A percentile compares a stretch with the other conserved stretches of the same genome.
Evolutionary conservation across 768 basidiomycete genomes (phyloP).

Genomic region (Termitomyces bulborhizus): DNA sequence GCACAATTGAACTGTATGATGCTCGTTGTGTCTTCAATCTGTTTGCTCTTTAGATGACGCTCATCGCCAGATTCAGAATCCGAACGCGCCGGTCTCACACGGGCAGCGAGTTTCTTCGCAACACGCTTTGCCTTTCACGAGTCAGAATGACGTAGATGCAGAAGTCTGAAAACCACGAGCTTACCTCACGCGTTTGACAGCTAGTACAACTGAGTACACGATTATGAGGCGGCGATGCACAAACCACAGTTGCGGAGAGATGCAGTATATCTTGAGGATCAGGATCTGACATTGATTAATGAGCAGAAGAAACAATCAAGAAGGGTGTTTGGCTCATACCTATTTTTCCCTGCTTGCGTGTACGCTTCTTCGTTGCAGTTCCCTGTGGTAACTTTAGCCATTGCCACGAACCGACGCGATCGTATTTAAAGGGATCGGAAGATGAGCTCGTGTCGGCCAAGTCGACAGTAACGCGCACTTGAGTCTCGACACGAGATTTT

Average conservation of each 20-base stretch:
- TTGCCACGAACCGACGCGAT: conserved; percentile 85
- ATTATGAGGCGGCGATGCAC: conserved; percentile 73
- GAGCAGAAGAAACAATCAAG: conserved; percentile 13
- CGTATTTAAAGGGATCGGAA: conserved; percentile 58
- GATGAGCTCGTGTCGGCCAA: conserved; percentile 64
- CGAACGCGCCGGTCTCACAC: conserved; percentile 71
- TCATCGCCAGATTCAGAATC: conserved; percentile 69
- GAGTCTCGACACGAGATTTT: conserved; percentile 93
- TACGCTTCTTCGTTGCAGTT: conserved; percentile 78
- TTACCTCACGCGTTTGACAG: conserved; percentile 81
- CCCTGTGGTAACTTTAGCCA: conserved; percentile 78
- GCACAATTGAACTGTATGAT: conserved; percentile 97
- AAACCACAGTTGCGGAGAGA: conserved; percentile 69
- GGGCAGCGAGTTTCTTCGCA: conserved; percentile 81
- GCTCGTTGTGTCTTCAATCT: conserved; percentile 64
- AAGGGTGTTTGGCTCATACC: conserved; percentile 34
- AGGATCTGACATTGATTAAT: conserved; percentile 45
- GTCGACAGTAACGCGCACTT: conserved; percentile 81
- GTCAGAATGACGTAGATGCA: conserved; percentile 4
- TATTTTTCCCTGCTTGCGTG: conserved; percentile 79
- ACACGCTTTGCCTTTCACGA: conserved; percentile 72
- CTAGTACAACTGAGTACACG: conserved; percentile 80
- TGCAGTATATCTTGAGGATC: conserved; percentile 63
- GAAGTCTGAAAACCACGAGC: conserved; percentile 13
- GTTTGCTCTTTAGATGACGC: conserved; percentile 37